phyloP scores from a whole-genome alignment of 2,329 filamentous ascomycete genomes.

The Kalmusia sp. region DNA sequence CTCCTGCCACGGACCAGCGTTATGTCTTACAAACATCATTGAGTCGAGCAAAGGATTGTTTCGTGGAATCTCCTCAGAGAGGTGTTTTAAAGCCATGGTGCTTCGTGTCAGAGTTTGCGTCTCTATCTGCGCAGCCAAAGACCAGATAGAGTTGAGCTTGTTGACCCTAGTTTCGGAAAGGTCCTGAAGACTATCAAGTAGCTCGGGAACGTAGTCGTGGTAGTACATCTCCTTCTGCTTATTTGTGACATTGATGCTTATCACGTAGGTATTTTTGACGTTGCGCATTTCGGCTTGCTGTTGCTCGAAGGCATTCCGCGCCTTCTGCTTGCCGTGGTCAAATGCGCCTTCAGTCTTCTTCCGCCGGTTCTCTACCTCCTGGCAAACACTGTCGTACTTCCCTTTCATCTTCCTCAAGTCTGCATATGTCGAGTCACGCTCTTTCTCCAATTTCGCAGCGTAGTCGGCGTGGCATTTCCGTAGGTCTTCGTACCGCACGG shows the following conservation, averaged over 20 bases:
- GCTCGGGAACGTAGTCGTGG: constrained; percentile 92
- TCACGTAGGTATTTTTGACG: constrained; percentile 96
- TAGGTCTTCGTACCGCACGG: constrained; percentile 82
- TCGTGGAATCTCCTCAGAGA: constrained; percentile 81
- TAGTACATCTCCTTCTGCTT: constrained; percentile 98
- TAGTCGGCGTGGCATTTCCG: constrained; percentile 91
- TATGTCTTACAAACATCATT: constrained; percentile 97
- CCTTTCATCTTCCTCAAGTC: constrained; percentile 90
- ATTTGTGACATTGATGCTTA: constrained; percentile 95
- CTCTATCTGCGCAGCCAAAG: constrained; percentile 79
- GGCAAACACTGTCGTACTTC: constrained; percentile 91
- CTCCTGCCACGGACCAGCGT: constrained; percentile 81
- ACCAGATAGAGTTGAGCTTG: constrained; percentile 88
- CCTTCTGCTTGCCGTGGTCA: constrained; percentile 84
- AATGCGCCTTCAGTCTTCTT: constrained; percentile 97
- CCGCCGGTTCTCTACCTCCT: constrained; percentile 91
- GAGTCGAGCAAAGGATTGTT: constrained; percentile 91
- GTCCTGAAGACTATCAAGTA: constrained; percentile 89
- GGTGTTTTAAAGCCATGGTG: constrained; percentile 72
- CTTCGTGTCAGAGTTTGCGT: constrained; percentile 78
- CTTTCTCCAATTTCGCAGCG: constrained; percentile 85
- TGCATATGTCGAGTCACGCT: constrained; percentile 81
- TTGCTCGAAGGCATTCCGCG: constrained; percentile 88
- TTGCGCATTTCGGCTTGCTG: constrained; percentile 97
- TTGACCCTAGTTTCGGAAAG: constrained; percentile 86